A percentile compares a stretch with the other conserved stretches of the same genome.
These are phyloP conservation scores for Boletus insuetus DNA, from an alignment of 768 basidiomycete genomes.

Conservation along the genomic window DNA sequence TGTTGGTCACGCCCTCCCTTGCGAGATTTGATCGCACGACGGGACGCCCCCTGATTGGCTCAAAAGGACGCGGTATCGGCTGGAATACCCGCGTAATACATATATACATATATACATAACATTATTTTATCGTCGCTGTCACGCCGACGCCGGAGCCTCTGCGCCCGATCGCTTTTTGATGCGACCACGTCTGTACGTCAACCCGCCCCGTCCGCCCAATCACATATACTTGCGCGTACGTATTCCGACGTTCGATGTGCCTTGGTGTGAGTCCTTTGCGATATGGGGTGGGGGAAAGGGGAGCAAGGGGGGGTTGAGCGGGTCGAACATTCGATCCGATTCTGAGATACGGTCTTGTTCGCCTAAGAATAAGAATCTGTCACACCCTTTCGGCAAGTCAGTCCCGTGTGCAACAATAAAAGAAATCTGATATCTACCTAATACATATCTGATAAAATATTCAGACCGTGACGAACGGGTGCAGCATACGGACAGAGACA, in stretches of 20 bases:
- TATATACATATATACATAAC: no score
- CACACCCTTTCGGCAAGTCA: slow-evolving; percentile 24
- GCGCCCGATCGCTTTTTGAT: neutral
- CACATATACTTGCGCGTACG: neutral
- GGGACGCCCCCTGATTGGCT: slow-evolving; percentile 11
- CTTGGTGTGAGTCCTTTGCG: no score
- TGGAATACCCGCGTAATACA: slow-evolving; percentile 5
- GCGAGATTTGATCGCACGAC: slow-evolving; percentile 23
- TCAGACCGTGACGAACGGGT: no score
- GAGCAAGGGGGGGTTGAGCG: slow-evolving; percentile 2
- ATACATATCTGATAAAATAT: no score
- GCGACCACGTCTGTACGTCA: slow-evolving; percentile 16
- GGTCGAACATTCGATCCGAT: neutral
- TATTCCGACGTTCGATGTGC: slow-evolving; percentile 8
- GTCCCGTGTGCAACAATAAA: neutral
- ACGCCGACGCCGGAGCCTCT: neutral
- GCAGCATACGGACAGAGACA: slow-evolving; percentile 2
- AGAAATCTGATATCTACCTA: no score
- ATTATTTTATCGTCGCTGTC: neutral
- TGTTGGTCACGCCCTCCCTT: slow-evolving; percentile 4
- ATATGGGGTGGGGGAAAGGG: no score
- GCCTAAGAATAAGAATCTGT: slow-evolving; percentile 9
- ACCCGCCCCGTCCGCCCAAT: neutral
- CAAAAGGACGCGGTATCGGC: neutral
- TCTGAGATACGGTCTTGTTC: neutral